Evolutionary conservation across 139 green algal species (phyloP).

Genomic region (Coccomyxa sp.): DNA sequence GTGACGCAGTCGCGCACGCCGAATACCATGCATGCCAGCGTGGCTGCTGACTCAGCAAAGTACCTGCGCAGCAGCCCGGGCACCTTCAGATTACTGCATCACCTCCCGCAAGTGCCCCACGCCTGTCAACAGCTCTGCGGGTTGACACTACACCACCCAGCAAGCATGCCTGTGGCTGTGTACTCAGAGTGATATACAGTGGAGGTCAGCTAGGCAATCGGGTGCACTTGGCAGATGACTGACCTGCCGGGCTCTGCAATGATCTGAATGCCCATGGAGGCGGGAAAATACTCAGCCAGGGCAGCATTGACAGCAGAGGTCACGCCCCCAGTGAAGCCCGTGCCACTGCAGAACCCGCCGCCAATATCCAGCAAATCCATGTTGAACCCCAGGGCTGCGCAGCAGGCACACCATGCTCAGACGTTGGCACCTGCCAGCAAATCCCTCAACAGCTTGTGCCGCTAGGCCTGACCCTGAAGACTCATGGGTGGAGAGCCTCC

Average conservation of each 20-base stretch:
- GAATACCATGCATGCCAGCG: conserved; percentile 78
- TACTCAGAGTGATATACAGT: not conserved
- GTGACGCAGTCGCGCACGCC: conserved; percentile 56
- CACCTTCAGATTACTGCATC: not conserved
- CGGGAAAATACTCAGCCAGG: conserved; percentile 82
- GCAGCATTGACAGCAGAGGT: conserved; percentile 79
- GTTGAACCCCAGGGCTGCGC: conserved; percentile 55
- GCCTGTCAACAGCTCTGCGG: not conserved
- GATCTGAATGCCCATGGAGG: conserved; percentile 42
- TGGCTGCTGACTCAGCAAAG: conserved; percentile 89
- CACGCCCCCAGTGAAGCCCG: conserved; percentile 70
- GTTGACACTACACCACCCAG: not conserved
- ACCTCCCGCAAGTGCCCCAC: not conserved
- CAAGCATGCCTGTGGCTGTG: not conserved
- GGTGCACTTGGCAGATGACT: not conserved
- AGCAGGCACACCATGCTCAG: not conserved
- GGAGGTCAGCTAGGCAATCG: not conserved
- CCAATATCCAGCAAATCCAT: conserved; percentile 96
- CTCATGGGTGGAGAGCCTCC: not conserved
- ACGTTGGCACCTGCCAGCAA: not conserved
- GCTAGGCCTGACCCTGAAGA: not conserved
- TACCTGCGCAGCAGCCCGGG: conserved; percentile 47
- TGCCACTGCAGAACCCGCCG: conserved; percentile 84
- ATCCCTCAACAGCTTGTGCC: not conserved
- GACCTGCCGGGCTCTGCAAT: conserved; percentile 90